Evolutionary conservation across 257 asterid genomes (phyloP).

Genomic region (Penstemon davidsonii): DNA sequence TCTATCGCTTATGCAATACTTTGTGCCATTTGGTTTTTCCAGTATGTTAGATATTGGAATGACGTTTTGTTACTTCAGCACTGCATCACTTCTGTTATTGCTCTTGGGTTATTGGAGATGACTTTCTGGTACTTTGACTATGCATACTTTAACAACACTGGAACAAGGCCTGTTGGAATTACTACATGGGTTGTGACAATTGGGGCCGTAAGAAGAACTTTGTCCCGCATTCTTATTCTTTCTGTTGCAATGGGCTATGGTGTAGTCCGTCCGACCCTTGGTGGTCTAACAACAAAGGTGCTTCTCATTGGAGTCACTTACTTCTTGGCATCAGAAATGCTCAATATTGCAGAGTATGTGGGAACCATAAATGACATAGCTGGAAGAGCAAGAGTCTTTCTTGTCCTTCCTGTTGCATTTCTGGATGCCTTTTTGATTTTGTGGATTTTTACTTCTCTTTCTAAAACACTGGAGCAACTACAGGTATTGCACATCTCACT

Average conservation of each 20-base stretch:
- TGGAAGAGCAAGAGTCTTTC: constrained; percentile 76
- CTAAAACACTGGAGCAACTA: constrained; percentile 87
- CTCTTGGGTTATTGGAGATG: constrained; percentile 93
- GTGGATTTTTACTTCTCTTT: constrained; percentile 97
- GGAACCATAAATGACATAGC: constrained; percentile 93
- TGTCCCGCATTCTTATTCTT: constrained; percentile 86
- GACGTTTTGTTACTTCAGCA: constrained; percentile 89
- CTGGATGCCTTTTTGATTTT: constrained; percentile 88
- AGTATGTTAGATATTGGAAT: constrained; percentile 73
- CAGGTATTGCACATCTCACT: constrained; percentile 55
- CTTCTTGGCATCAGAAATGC: constrained; percentile 80
- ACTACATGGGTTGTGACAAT: constrained; percentile 92
- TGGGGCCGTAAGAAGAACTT: constrained; percentile 73
- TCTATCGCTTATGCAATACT: constrained; percentile 68
- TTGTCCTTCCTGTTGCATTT: constrained; percentile 89
- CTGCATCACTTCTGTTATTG: constrained; percentile 82
- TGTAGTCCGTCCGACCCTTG: constrained; percentile 96
- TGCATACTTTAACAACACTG: constrained; percentile 83
- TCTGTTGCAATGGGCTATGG: constrained; percentile 98
- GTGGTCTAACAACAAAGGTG: constrained; percentile 93
- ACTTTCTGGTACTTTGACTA: constrained; percentile 91
- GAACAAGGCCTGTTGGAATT: constrained; percentile 84
- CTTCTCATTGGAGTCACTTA: constrained; percentile 80
- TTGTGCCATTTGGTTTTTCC: constrained; percentile 79
- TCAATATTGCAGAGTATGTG: constrained; percentile 80